phyloP scores from a whole-genome alignment of 495 filamentous ascomycete genomes.

The Penicillium maclennaniae region DNA sequence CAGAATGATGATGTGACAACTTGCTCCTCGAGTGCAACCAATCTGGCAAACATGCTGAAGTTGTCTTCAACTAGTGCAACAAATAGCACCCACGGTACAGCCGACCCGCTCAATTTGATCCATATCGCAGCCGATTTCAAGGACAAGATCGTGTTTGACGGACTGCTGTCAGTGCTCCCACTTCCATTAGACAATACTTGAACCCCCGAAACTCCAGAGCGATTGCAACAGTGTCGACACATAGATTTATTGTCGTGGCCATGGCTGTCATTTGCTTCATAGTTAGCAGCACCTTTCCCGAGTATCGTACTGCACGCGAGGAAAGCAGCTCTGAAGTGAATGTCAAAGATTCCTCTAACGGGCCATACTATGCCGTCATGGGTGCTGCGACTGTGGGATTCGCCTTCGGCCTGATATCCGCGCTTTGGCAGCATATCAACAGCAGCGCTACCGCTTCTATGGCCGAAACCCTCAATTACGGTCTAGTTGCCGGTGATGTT shows the following conservation, averaged over 20 bases:
- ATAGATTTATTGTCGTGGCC: slow-evolving; percentile 1
- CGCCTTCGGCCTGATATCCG: slow-evolving; percentile 4
- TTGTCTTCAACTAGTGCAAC: neutral
- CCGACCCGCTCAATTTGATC: slow-evolving; percentile 19
- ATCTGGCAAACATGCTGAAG: slow-evolving; percentile 1
- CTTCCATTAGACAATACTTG: neutral
- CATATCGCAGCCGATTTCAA: slow-evolving; percentile 13
- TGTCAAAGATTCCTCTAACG: slow-evolving; percentile 6
- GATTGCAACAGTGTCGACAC: neutral
- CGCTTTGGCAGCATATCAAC: slow-evolving; percentile 18
- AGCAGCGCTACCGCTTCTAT: slow-evolving; percentile 11
- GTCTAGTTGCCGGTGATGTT: slow-evolving; percentile 11
- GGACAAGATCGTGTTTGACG: slow-evolving; percentile 19
- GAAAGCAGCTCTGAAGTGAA: neutral
- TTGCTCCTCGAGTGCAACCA: slow-evolving; percentile 5
- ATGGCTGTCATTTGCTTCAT: neutral
- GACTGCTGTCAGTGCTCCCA: slow-evolving; percentile 13
- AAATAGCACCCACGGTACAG: neutral
- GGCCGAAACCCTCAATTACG: slow-evolving; percentile 14
- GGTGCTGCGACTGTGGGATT: neutral
- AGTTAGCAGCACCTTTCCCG: slow-evolving; percentile 7
- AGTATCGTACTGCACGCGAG: slow-evolving; percentile 3
- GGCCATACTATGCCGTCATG: neutral
- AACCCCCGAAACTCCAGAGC: neutral
- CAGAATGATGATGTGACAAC: neutral